phyloP scores from a whole-genome alignment of 1,284 basidiomycete genomes.

The Thelephora terrestris region DNA sequence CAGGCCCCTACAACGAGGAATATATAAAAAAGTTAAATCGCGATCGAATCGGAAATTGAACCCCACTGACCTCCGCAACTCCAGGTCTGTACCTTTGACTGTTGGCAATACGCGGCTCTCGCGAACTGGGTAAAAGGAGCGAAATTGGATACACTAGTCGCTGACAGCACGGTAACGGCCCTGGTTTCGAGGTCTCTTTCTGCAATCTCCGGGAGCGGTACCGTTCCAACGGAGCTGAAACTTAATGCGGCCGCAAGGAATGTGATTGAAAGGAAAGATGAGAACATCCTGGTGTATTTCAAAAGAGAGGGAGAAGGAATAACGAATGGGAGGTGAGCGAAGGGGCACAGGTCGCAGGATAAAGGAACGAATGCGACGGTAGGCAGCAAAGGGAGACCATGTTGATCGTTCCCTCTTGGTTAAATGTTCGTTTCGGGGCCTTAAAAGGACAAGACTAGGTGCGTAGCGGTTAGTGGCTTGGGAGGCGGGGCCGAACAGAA shows the following conservation, averaged over 20 bases:
- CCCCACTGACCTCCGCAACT: constrained; percentile 31
- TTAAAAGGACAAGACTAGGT: too few relatives aligned
- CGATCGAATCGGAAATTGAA: background rate
- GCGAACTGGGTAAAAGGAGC: constrained; percentile 40
- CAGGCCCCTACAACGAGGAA: constrained; percentile 23
- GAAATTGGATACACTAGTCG: constrained; percentile 26
- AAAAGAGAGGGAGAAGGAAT: too few relatives aligned
- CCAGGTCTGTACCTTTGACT: constrained; percentile 30
- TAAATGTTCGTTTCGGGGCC: too few relatives aligned
- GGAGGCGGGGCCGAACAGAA: too few relatives aligned
- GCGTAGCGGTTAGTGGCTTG: too few relatives aligned
- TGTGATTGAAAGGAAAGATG: background rate
- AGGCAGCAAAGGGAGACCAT: too few relatives aligned
- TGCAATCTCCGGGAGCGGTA: background rate
- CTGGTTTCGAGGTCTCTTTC: background rate
- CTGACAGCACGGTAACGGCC: constrained; percentile 24
- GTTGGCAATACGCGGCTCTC: constrained; percentile 40
- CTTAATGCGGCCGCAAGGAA: constrained; percentile 2
- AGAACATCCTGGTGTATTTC: too few relatives aligned
- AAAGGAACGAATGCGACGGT: too few relatives aligned
- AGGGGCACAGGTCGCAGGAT: too few relatives aligned
- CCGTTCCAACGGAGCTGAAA: constrained; percentile 9
- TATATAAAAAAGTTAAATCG: constrained; percentile 1
- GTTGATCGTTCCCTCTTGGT: too few relatives aligned
- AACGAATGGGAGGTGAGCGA: too few relatives aligned